Percentiles rank a stretch among this genome's conserved stretches.
Conservation (phyloP, 164 flowering plant genomes). For the Euptelea pleiosperma region DNA sequence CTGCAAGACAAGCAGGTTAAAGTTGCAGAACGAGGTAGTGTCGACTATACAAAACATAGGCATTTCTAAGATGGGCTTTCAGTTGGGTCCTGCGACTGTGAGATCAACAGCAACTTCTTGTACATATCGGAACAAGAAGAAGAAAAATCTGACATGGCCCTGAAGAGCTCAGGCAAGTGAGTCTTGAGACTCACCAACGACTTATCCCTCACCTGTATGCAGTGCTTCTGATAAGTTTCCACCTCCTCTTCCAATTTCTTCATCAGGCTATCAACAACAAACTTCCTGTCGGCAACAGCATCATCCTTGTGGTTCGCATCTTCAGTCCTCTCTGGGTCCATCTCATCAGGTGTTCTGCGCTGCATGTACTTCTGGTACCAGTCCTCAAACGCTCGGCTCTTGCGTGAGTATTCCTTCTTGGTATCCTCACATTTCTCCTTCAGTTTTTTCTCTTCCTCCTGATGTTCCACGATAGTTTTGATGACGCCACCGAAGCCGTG, state of each 20-base stretch:
- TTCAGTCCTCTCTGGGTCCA: slow-evolving; percentile 48
- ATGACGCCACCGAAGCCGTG: slow-evolving; percentile 66
- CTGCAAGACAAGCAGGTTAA: background rate
- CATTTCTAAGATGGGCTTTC: slow-evolving; percentile 14
- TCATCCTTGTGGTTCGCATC: slow-evolving; percentile 40
- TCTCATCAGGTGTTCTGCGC: slow-evolving; percentile 38
- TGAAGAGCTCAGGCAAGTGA: slow-evolving; percentile 78
- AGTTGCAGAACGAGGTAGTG: background rate
- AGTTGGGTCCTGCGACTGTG: slow-evolving; percentile 26
- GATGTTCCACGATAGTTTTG: slow-evolving; percentile 50
- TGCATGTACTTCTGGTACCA: slow-evolving; percentile 67
- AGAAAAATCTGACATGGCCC: slow-evolving; percentile 68
- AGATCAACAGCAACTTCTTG: slow-evolving; percentile 40
- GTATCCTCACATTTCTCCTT: slow-evolving; percentile 76
- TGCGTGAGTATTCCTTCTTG: slow-evolving; percentile 48
- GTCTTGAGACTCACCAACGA: slow-evolving; percentile 65
- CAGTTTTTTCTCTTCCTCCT: slow-evolving; percentile 71
- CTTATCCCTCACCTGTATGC: slow-evolving; percentile 84
- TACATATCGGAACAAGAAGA: slow-evolving; percentile 52
- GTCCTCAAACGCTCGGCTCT: slow-evolving; percentile 55
- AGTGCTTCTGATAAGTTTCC: slow-evolving; percentile 56
- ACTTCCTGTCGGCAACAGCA: slow-evolving; percentile 49
- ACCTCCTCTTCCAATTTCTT: slow-evolving; percentile 71
- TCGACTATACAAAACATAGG: slow-evolving; percentile 10
- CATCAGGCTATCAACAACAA: slow-evolving; percentile 58